Evolutionary conservation across 768 basidiomycete species (phyloP).

Genomic region (Leccinum pellstonianum): DNA sequence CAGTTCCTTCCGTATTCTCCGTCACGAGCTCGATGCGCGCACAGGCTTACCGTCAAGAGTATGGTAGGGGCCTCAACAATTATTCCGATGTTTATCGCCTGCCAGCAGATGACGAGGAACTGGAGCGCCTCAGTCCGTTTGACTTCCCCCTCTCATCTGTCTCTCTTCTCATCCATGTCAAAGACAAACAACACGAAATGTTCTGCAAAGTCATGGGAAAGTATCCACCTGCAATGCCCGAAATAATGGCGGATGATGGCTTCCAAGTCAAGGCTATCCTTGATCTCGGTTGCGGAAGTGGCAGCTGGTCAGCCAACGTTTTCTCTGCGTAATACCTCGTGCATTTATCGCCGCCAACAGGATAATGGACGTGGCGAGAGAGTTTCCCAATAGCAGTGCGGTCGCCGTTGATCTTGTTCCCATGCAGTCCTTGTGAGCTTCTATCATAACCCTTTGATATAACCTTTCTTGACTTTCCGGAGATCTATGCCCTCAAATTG

Average conservation of each 20-base stretch:
- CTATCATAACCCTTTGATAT: constrained; percentile 10
- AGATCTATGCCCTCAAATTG: constrained; percentile 70
- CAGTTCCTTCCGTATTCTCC: constrained; percentile 66
- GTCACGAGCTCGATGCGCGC: constrained; percentile 62
- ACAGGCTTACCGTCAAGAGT: constrained; percentile 60
- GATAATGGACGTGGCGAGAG: constrained; percentile 72
- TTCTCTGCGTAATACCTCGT: not conserved
- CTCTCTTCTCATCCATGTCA: constrained; percentile 10
- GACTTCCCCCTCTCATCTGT: constrained; percentile 1
- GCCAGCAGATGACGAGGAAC: constrained; percentile 77
- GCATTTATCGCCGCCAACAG: constrained; percentile 37
- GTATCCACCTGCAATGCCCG: constrained; percentile 57
- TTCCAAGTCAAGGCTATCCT: constrained; percentile 62
- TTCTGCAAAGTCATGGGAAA: constrained; percentile 65
- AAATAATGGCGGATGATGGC: constrained; percentile 59
- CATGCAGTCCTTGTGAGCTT: constrained; percentile 66
- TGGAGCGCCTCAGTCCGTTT: constrained; percentile 61
- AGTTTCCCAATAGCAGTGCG: constrained; percentile 65
- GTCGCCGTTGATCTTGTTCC: constrained; percentile 81
- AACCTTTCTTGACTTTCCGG: constrained; percentile 20
- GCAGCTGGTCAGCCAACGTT: constrained; percentile 55
- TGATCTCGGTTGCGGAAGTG: constrained; percentile 80
- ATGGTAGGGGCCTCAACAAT: constrained; percentile 69
- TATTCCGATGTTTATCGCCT: constrained; percentile 77
- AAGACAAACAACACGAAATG: constrained; percentile 69